Evolutionary conservation across 768 basidiomycete species (phyloP).

Genomic region (Tylopilus sp.): DNA sequence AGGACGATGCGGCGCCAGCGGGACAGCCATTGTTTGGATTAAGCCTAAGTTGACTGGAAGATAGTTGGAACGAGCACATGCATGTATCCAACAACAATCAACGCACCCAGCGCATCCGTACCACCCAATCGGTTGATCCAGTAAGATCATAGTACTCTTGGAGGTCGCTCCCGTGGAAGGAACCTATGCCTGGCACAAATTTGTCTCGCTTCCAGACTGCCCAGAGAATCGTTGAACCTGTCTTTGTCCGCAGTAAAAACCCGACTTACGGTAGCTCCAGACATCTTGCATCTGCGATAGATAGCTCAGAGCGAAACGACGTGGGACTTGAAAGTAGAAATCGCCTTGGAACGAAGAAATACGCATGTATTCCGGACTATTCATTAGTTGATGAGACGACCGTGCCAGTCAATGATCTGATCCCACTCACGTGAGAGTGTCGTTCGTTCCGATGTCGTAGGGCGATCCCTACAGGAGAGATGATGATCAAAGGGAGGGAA

Average conservation of each 20-base stretch:
- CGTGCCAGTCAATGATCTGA: background rate
- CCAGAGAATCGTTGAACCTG: background rate
- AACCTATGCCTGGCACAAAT: background rate
- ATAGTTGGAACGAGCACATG: background rate
- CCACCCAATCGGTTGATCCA: constrained; percentile 13
- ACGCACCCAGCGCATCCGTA: constrained; percentile 11
- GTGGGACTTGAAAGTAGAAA: constrained; percentile 2
- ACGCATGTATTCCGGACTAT: background rate
- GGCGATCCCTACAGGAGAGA: constrained; percentile 22
- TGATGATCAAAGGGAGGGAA: background rate
- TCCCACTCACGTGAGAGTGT: constrained; percentile 7
- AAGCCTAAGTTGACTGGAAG: constrained; percentile 14
- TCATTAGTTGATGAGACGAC: background rate
- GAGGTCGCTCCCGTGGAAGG: background rate
- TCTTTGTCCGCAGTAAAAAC: background rate
- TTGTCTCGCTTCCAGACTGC: background rate
- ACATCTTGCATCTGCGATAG: constrained; percentile 13
- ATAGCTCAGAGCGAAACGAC: constrained; percentile 4
- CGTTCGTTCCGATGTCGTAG: constrained; percentile 24
- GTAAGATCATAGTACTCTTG: constrained; percentile 15
- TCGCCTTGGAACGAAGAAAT: constrained; percentile 21
- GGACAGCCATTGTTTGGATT: constrained; percentile 13
- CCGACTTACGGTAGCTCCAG: constrained; percentile 9
- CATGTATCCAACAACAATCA: background rate
- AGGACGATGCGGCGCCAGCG: constrained; percentile 5